Conservation (phyloP, 2,329 filamentous ascomycete species). For the Aspergillus proliferans region DNA sequence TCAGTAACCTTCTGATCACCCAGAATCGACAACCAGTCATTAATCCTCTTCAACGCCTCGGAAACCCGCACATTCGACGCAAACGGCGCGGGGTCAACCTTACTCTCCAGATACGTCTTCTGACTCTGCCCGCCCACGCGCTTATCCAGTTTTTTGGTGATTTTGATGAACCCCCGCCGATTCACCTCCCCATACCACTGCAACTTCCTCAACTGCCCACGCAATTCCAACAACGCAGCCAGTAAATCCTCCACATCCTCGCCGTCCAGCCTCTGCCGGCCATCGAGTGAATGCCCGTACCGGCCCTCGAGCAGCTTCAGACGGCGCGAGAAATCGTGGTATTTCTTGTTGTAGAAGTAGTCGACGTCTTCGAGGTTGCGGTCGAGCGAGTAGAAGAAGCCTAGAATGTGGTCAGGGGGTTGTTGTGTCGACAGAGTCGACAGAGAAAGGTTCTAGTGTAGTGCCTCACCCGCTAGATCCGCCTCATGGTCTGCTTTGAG, state of each 20-base stretch:
- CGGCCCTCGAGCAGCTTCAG: constrained; percentile 80
- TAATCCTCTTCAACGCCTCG: constrained; percentile 62
- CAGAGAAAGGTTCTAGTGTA: background rate
- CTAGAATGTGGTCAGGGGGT: constrained; percentile 45
- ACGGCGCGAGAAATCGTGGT: constrained; percentile 73
- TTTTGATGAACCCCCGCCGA: constrained; percentile 89
- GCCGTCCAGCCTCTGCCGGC: constrained; percentile 67
- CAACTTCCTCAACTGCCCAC: constrained; percentile 79
- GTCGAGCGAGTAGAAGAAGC: constrained; percentile 94
- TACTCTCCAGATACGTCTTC: constrained; percentile 78
- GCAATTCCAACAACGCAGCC: constrained; percentile 80
- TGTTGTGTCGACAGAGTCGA: background rate
- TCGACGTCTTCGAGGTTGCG: constrained; percentile 97
- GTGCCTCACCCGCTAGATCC: constrained; percentile 78
- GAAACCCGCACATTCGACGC: constrained; percentile 63
- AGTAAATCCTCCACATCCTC: constrained; percentile 90
- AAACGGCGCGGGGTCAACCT: constrained; percentile 83
- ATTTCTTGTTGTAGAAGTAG: constrained; percentile 94
- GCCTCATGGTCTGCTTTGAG: constrained; percentile 65
- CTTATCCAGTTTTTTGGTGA: constrained; percentile 98
- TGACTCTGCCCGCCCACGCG: constrained; percentile 75
- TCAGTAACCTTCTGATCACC: constrained; percentile 71
- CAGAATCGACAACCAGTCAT: constrained; percentile 82
- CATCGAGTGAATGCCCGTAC: constrained; percentile 69
- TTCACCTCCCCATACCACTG: constrained; percentile 99